Percentiles rank a stretch among this genome's conserved stretches.
Conservation (phyloP, 305 asterid species). For the Fraxinus sp. region DNA sequence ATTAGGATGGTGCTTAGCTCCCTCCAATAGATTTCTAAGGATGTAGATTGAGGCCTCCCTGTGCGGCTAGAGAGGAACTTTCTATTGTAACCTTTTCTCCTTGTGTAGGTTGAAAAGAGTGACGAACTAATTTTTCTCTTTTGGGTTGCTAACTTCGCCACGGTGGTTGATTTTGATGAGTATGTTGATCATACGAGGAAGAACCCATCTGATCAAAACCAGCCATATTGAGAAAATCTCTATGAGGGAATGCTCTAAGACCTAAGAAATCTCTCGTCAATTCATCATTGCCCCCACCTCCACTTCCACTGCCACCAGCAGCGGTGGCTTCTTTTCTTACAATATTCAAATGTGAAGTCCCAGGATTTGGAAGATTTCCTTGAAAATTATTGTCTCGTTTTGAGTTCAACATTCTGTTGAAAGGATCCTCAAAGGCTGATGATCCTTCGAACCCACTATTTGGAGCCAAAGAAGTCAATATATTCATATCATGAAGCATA, state of each 20-base stretch:
- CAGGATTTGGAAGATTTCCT: conserved; percentile 5
- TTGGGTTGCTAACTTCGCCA: conserved; percentile 32
- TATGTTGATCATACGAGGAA: conserved; percentile 31
- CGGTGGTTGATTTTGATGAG: conserved; percentile 35
- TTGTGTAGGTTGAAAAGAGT: neutral
- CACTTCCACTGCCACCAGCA: neutral
- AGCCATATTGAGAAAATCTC: conserved; percentile 47
- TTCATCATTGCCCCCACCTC: conserved; percentile 34
- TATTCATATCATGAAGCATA: conserved; percentile 20
- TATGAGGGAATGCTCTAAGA: conserved; percentile 44
- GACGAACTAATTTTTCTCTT: neutral
- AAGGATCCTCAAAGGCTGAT: conserved; percentile 27
- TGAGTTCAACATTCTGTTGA: conserved; percentile 36
- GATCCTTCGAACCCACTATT: conserved; percentile 30
- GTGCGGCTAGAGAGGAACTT: neutral
- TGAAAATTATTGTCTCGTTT: conserved; percentile 27
- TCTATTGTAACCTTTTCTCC: neutral
- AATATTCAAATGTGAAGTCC: neutral
- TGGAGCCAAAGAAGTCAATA: conserved; percentile 31
- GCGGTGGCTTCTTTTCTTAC: neutral
- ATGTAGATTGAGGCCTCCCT: neutral
- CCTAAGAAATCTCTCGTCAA: conserved; percentile 70
- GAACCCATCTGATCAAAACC: conserved; percentile 52
- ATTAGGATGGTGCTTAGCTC: conserved; percentile 22
- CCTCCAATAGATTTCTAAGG: conserved; percentile 1